Conservation (phyloP, 257 asterid genomes). For the Thymus mandschuricus region DNA sequence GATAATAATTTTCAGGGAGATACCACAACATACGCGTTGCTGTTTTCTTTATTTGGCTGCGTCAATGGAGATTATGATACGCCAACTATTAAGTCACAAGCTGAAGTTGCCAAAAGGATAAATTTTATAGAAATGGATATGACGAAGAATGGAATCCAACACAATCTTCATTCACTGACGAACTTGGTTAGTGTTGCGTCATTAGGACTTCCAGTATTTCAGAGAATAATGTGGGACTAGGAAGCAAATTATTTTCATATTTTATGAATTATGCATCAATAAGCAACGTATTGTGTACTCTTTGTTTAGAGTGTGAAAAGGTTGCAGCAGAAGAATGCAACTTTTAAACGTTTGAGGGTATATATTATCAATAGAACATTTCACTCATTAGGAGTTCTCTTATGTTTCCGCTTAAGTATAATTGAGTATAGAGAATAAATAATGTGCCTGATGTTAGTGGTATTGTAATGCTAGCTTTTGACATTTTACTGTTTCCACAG, state of each 20-base stretch:
- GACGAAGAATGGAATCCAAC: slow-evolving; percentile 75
- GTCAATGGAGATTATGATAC: slow-evolving; percentile 80
- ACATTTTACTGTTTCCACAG: slow-evolving; percentile 48
- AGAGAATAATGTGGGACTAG: background rate
- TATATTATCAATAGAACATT: background rate
- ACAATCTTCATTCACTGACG: slow-evolving; percentile 61
- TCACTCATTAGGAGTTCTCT: slow-evolving; percentile 9
- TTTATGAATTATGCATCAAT: too few species aligned
- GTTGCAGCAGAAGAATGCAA: background rate
- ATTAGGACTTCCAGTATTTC: slow-evolving; percentile 23
- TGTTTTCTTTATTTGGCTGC: slow-evolving; percentile 79
- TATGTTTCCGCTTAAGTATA: background rate
- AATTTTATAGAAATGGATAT: slow-evolving; percentile 82
- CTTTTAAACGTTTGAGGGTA: background rate
- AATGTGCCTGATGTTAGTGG: slow-evolving; percentile 16
- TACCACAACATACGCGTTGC: slow-evolving; percentile 72
- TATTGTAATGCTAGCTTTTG: slow-evolving; percentile 30
- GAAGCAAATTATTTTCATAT: background rate
- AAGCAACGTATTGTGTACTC: too few species aligned
- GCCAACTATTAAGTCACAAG: slow-evolving; percentile 61
- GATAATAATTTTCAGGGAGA: slow-evolving; percentile 54
- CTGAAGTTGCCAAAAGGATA: slow-evolving; percentile 72
- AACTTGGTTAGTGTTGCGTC: slow-evolving; percentile 60
- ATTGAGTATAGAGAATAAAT: slow-evolving; percentile 10
- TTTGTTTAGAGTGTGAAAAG: slow-evolving; percentile 14